phyloP scores from a whole-genome alignment of 1,284 basidiomycete species.

The Pseudozyma pruni region DNA sequence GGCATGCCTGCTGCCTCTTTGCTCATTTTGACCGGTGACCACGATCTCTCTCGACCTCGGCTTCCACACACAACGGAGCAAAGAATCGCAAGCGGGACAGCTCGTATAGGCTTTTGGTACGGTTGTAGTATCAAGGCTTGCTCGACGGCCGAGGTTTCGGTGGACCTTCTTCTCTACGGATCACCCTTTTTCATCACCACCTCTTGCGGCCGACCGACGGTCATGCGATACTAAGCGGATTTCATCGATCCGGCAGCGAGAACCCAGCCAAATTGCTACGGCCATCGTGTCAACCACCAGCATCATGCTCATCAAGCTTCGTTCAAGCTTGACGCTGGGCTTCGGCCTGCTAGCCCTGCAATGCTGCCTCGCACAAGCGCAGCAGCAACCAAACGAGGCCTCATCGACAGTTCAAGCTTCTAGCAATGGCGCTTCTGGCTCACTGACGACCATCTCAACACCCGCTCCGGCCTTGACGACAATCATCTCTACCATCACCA shows the following conservation, averaged over 20 bases:
- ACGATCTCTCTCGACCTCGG: no score
- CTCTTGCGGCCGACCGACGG: background rate
- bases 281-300: background rate
- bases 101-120: no score
- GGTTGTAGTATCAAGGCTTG: no score
- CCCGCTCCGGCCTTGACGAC: slow-evolving; percentile 7
- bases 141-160: no score
- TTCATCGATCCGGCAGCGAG: background rate
- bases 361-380: slow-evolving; percentile 15
- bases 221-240: slow-evolving; percentile 2
- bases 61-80: no score
- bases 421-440: slow-evolving; percentile 4
- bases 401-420: slow-evolving; percentile 15
- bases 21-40: no score
- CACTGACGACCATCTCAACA: slow-evolving; percentile 8
- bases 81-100: no score
- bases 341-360: slow-evolving; percentile 16
- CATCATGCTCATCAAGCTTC: slow-evolving; percentile 19
- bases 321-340: slow-evolving; percentile 1
- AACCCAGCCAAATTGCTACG: background rate
- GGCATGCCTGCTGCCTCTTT: no score
- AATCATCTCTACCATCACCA: slow-evolving; percentile 34
- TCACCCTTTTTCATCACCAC: no score
- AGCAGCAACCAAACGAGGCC: slow-evolving; percentile 11
- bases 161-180: no score